Conservation (phyloP, 2,329 filamentous ascomycete genomes). For the Fusarium temperatum region DNA sequence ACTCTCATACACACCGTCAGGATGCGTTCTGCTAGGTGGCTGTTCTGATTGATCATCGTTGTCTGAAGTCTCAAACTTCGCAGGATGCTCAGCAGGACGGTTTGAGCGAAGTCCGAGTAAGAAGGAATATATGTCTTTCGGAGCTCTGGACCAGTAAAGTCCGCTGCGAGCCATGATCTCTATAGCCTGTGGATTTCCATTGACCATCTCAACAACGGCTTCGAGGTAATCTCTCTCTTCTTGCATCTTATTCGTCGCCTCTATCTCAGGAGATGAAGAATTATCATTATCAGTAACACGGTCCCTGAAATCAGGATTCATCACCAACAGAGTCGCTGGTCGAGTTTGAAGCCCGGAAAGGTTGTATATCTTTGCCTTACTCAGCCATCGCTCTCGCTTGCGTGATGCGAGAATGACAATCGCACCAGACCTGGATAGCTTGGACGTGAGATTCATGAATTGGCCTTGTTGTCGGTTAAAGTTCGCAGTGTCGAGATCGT, state of each 20-base stretch:
- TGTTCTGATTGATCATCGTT: background rate
- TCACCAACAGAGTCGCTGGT: background rate
- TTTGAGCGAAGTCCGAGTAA: background rate
- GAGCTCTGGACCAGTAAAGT: background rate
- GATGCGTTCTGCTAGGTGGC: background rate
- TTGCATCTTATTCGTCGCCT: background rate
- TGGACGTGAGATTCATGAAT: background rate
- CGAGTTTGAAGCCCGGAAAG: background rate
- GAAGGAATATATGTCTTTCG: background rate
- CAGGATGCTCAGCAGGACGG: fast-evolving
- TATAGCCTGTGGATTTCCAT: background rate
- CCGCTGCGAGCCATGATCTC: background rate
- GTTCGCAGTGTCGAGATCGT: background rate
- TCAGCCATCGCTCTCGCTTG: background rate
- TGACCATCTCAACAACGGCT: background rate
- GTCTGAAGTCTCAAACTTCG: background rate
- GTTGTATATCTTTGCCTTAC: background rate
- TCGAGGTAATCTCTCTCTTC: background rate
- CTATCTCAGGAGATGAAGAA: background rate
- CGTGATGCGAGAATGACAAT: background rate
- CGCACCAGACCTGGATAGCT: background rate
- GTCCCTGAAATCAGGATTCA: background rate
- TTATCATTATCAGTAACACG: background rate
- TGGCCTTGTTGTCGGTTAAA: background rate
- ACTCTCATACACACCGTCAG: background rate